A percentile compares a stretch with the other conserved stretches of the same genome.
Evolutionary conservation across 2,329 filamentous ascomycete species (phyloP).

Genomic region (Meredithiella fracta): DNA sequence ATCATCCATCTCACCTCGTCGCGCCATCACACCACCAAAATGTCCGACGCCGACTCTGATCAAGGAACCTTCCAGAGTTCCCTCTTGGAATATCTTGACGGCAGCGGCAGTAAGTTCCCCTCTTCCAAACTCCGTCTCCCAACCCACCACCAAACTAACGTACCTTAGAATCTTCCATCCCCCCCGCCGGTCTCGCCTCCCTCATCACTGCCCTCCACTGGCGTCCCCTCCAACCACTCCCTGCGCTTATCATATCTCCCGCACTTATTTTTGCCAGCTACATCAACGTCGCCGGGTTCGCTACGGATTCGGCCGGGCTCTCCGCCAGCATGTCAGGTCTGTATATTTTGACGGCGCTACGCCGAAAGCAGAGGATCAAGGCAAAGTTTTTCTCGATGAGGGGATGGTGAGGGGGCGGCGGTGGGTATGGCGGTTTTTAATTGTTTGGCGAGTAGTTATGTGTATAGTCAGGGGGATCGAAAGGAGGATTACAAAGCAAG

Average conservation of each 20-base stretch:
- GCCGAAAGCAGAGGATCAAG: constrained; percentile 27
- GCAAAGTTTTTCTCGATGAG: constrained; percentile 26
- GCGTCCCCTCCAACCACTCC: constrained; percentile 36
- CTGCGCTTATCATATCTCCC: constrained; percentile 31
- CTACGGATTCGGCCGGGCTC: constrained; percentile 38
- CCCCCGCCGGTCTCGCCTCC: constrained; percentile 38
- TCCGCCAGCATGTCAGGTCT: constrained; percentile 40
- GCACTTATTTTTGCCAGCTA: constrained; percentile 40
- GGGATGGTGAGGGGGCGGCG: constrained; percentile 33
- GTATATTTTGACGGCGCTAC: constrained; percentile 38
- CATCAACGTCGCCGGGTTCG: constrained; percentile 42
- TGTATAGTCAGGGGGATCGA: constrained; percentile 35
- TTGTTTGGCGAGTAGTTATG: constrained; percentile 32
- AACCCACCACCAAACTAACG: not conserved
- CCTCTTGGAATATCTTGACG: constrained; percentile 23
- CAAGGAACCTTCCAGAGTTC: constrained; percentile 14
- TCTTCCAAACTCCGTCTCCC: constrained; percentile 4
- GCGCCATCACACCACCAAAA: not conserved
- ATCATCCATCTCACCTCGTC: not conserved
- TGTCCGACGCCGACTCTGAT: constrained; percentile 4
- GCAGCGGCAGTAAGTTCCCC: constrained; percentile 33
- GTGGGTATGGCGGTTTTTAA: constrained; percentile 35
- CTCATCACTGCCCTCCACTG: constrained; percentile 39
- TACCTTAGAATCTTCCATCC: constrained; percentile 34
- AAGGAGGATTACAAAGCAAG: constrained; percentile 33